Conservation (phyloP, 495 filamentous ascomycete species). For the Tuber indicum region DNA sequence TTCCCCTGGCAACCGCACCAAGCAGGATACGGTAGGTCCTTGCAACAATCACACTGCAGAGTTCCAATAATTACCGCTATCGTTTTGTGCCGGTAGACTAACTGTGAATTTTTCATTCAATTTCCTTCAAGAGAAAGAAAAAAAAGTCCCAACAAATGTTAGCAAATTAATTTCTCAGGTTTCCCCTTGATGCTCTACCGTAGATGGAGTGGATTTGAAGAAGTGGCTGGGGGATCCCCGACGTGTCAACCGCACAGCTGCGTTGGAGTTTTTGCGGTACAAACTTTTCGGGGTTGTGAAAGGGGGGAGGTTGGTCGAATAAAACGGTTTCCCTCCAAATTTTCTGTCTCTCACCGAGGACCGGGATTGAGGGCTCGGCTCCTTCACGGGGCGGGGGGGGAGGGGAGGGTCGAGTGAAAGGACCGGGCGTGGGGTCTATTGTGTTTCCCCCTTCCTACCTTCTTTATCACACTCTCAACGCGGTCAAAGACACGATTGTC, state of each 20-base stretch:
- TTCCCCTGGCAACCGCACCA: background rate
- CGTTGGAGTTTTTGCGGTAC: background rate
- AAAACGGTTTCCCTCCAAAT: background rate
- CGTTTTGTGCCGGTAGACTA: background rate
- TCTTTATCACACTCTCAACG: background rate
- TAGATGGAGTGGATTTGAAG: background rate
- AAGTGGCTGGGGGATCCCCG: background rate
- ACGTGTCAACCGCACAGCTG: background rate
- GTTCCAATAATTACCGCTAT: background rate
- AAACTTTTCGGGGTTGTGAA: background rate
- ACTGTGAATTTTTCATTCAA: background rate
- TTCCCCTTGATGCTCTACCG: background rate
- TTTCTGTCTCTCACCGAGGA: background rate
- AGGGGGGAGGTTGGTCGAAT: conserved; percentile 2
- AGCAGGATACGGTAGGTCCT: background rate
- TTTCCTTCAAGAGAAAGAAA: background rate
- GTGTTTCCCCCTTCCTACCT: background rate
- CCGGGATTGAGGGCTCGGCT: background rate
- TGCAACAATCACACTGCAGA: background rate
- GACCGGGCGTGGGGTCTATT: background rate
- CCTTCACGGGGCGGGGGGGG: background rate
- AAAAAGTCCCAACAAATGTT: background rate
- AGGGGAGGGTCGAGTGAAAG: background rate
- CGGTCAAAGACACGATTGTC: background rate
- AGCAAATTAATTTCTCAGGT: background rate